phyloP scores from a whole-genome alignment of 345 rosid genomes.

The Lagerstroemia speciosa region DNA sequence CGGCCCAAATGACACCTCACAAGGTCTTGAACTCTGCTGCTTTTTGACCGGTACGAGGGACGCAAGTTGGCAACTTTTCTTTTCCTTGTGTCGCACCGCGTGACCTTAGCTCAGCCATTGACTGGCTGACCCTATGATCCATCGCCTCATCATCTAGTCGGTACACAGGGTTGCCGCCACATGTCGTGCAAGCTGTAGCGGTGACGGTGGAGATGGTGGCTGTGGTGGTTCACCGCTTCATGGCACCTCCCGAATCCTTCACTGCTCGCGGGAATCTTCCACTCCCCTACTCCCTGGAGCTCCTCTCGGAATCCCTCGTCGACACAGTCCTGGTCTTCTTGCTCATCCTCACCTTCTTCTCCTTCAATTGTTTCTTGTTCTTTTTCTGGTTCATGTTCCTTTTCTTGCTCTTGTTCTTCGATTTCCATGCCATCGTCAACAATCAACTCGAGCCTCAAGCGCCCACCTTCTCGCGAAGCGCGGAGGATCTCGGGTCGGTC shows the following conservation, averaged over 20 bases:
- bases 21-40: not conserved
- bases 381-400: slow-evolving; percentile 11
- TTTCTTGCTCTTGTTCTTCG: slow-evolving; percentile 11
- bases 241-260: slow-evolving; percentile 39
- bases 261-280: slow-evolving; percentile 25
- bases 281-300: slow-evolving; percentile 10
- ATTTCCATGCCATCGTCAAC: slow-evolving; percentile 16
- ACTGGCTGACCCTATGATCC: slow-evolving; percentile 8
- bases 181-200: slow-evolving; percentile 25
- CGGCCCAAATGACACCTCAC: not conserved
- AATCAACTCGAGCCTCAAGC: slow-evolving; percentile 54
- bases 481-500: slow-evolving; percentile 50
- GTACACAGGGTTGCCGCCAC: slow-evolving; percentile 53
- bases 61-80: no score
- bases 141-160: slow-evolving; percentile 31
- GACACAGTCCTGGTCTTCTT: not conserved
- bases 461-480: slow-evolving; percentile 47
- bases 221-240: slow-evolving; percentile 21
- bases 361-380: slow-evolving; percentile 8
- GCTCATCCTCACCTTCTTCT: slow-evolving; percentile 5
- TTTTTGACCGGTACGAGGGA: not conserved
- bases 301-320: slow-evolving; percentile 10
- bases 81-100: not conserved
- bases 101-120: slow-evolving; percentile 1
- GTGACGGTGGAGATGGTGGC: slow-evolving; percentile 15